phyloP scores from a whole-genome alignment of 208 protist species.

The Tritrichomonas musculus region DNA sequence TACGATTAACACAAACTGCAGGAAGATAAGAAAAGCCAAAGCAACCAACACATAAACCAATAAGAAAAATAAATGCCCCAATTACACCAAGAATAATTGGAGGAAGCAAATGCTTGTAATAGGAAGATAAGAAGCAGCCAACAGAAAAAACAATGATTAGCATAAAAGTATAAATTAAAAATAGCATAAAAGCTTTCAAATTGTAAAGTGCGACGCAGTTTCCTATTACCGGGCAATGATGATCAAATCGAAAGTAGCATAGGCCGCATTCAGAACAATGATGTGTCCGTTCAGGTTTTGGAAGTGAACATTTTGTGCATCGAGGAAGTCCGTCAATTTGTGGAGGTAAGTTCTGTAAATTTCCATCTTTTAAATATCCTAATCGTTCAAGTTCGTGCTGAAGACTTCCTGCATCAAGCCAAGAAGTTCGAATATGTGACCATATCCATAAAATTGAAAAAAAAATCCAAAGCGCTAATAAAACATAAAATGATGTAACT shows the following conservation, averaged over 20 bases:
- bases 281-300: constrained; percentile 13
- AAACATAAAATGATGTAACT: not conserved
- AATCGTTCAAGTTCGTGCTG: not conserved
- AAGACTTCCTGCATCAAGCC: not conserved
- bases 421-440: not conserved
- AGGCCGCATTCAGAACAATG: not conserved
- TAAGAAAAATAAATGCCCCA: not conserved
- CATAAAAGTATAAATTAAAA: not conserved
- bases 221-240: constrained; percentile 4
- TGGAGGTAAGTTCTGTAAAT: not conserved
- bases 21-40: constrained; percentile 12
- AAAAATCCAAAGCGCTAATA: not conserved
- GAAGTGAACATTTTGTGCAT: not conserved
- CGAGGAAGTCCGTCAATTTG: not conserved
- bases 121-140: not conserved
- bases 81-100: too few species aligned
- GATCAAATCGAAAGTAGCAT: constrained; percentile 28
- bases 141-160: not conserved
- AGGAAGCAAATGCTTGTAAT: too few species aligned
- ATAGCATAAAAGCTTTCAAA: not conserved
- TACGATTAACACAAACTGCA: not conserved
- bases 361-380: not conserved
- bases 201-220: constrained; percentile 18
- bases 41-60: not conserved
- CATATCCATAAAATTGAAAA: constrained; percentile 5